A percentile compares a stretch with the other conserved stretches of the same genome.
These are phyloP conservation scores for Globisporangium polare DNA, from an alignment of 352 stramenopile species.

Conservation along the genomic window DNA sequence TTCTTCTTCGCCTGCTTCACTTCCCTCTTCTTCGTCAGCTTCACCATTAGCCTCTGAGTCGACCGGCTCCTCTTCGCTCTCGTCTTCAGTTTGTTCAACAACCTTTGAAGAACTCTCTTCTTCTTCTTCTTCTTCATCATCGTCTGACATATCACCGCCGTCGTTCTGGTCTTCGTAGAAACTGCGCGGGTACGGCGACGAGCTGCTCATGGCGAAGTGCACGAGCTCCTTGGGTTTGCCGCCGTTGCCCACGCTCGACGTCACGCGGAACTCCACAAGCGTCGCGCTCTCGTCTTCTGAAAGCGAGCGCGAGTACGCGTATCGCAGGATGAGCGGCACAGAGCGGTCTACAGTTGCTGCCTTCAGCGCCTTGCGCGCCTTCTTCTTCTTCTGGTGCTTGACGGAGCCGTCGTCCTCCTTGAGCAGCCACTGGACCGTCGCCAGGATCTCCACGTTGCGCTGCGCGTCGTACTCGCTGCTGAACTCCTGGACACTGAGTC, in stretches of 20 bases:
- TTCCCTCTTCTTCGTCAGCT: conserved; percentile 17
- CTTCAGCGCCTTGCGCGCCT: conserved; percentile 41
- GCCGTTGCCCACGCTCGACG: conserved; percentile 35
- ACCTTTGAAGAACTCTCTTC: conserved; percentile 10
- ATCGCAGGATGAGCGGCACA: conserved; percentile 36
- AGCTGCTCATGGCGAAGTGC: conserved; percentile 51
- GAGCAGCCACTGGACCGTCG: conserved; percentile 56
- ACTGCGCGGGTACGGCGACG: conserved; percentile 56
- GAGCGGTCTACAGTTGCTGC: conserved; percentile 12
- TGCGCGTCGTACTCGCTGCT: conserved; percentile 62
- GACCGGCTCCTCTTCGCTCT: conserved; percentile 22
- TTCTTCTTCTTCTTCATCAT: conserved; percentile 24
- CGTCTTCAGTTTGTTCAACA: conserved; percentile 5
- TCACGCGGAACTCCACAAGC: conserved; percentile 41
- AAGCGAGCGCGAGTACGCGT: conserved; percentile 43
- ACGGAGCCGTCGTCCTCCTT: conserved; percentile 5
- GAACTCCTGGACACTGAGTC: conserved; percentile 45
- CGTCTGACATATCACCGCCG: conserved; percentile 8
- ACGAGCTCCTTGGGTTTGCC: conserved; percentile 42
- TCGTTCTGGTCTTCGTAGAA: conserved; percentile 66
- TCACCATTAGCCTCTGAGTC: not conserved
- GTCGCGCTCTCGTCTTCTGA: conserved; percentile 35
- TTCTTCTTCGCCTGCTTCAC: not conserved
- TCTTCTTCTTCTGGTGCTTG: conserved; percentile 20
- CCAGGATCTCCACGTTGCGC: conserved; percentile 56